Evolutionary conservation across 306 rosid genomes (phyloP).

Genomic region (Quercus berberidifolia): DNA sequence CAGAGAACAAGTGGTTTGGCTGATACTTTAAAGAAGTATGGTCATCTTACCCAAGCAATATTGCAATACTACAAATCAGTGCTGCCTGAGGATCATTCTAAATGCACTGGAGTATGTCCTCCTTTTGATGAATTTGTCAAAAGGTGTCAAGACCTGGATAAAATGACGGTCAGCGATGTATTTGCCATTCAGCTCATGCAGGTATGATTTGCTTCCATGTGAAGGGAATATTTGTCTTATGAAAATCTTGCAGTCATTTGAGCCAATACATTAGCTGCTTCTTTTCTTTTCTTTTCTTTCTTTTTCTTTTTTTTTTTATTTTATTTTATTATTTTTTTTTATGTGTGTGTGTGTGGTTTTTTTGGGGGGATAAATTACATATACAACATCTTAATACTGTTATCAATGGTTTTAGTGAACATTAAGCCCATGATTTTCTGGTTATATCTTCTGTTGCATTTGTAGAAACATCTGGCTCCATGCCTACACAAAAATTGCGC

Average conservation of each 20-base stretch:
- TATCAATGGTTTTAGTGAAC: not conserved
- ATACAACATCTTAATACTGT: not conserved
- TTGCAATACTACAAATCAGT: constrained; percentile 60
- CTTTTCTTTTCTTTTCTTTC: no score
- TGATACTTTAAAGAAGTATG: constrained; percentile 88
- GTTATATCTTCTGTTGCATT: not conserved
- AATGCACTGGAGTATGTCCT: constrained; percentile 50
- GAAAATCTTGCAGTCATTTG: not conserved
- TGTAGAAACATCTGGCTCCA: not conserved
- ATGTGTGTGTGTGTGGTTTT: no score
- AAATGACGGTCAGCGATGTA: constrained; percentile 84
- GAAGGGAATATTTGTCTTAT: not conserved
- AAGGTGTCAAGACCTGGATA: constrained; percentile 76
- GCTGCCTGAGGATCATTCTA: constrained; percentile 35
- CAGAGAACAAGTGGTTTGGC: constrained; percentile 84
- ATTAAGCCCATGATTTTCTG: not conserved
- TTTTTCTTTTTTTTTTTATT: no score
- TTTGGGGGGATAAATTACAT: not conserved
- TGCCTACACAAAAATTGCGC: not conserved
- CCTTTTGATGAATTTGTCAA: constrained; percentile 55
- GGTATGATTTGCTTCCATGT: constrained; percentile 35
- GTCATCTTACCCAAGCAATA: constrained; percentile 80
- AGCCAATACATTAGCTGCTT: not conserved
- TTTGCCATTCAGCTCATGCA: constrained; percentile 97
- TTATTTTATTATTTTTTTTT: no score